Evolutionary conservation across 169 alveolate species (phyloP).

Genomic region (Plasmodium fragile): DNA sequence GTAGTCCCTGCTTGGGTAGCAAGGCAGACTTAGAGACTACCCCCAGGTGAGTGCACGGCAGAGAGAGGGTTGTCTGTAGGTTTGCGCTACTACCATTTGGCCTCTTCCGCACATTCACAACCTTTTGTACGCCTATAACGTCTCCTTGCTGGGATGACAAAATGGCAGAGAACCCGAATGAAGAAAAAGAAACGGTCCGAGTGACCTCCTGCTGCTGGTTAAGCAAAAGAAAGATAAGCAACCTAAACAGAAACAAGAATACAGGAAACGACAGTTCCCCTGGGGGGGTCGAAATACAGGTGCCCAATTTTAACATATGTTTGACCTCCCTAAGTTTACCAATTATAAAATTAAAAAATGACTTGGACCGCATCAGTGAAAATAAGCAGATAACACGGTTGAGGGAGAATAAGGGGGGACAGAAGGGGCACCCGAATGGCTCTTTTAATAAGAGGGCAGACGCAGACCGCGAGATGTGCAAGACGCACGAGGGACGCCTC

Average conservation of each 20-base stretch:
- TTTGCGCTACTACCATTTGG: neutral
- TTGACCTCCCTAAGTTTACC: slow-evolving; percentile 29
- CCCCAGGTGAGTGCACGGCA: neutral
- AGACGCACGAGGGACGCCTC: neutral
- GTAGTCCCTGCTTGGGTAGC: neutral
- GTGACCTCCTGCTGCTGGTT: slow-evolving; percentile 59
- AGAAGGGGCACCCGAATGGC: neutral
- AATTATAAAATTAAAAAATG: slow-evolving; percentile 44
- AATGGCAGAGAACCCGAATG: slow-evolving; percentile 3
- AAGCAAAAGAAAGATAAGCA: slow-evolving; percentile 11
- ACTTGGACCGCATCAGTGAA: slow-evolving; percentile 51
- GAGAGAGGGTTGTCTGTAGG: neutral
- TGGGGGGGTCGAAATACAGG: neutral
- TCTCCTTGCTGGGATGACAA: neutral
- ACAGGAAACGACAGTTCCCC: neutral
- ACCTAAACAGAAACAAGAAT: neutral
- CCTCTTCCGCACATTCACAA: neutral
- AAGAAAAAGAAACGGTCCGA: slow-evolving; percentile 13
- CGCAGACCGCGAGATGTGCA: neutral
- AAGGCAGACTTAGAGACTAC: neutral
- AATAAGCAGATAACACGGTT: slow-evolving; percentile 48
- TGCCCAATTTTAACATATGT: slow-evolving; percentile 37
- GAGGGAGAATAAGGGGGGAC: slow-evolving; percentile 6
- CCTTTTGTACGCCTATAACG: neutral
- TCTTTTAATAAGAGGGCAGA: neutral